Base-by-base conservation (phyloP, 169 alveolate species). In the Cryptosporidium bovis region DNA sequence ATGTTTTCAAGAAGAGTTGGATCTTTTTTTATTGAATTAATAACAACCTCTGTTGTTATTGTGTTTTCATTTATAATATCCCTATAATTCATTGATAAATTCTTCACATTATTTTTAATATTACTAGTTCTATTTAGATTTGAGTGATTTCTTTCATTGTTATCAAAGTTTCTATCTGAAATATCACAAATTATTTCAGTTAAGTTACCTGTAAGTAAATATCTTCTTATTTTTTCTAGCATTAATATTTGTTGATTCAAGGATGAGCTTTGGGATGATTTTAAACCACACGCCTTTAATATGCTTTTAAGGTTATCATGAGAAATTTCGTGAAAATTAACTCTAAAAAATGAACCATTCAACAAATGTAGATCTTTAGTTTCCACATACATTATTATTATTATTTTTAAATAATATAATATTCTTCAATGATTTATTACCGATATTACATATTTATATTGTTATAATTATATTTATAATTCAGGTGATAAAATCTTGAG, bases 341-440 rank as follows among this genome's bases (percentile, higher is more conserved):
- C 87, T 29, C 77, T 77, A 60, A 77, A 77, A 12, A 77, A 50
- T 27, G 87, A 56, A 20, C 87, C 87, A 24, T 77, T 77, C 51
- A 77, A 44, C 6, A 77, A n/a, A 56, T 40, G 56, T 13, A 77
- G 48, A 53, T 60, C 24, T 31, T 77, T 56, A 48, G 58, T 53
- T 69, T 69, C 66, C 24, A 69, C n/a, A 51, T 69, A 69, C 83
- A 69, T 69, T 2, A 16, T 69, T 55, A 31, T 13, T 53, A 53
- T n/a, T 53, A n/a, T 1, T 40, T 3, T 40, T 40, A 8, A 8
- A 8, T 8, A 40, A 40, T 40, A 40, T 40, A 40, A 8, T 40
- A 40, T 8, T 6, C 10, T 40, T 40, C 48, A 40, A 8, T 8
- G 0, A 40, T 6, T 40, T 40, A 40, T 40, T 40, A 40, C 1